These are phyloP conservation scores for Zygosaccharomyces pseudorouxii DNA, from an alignment of 805 yeast species.

Conservation along the genomic window DNA sequence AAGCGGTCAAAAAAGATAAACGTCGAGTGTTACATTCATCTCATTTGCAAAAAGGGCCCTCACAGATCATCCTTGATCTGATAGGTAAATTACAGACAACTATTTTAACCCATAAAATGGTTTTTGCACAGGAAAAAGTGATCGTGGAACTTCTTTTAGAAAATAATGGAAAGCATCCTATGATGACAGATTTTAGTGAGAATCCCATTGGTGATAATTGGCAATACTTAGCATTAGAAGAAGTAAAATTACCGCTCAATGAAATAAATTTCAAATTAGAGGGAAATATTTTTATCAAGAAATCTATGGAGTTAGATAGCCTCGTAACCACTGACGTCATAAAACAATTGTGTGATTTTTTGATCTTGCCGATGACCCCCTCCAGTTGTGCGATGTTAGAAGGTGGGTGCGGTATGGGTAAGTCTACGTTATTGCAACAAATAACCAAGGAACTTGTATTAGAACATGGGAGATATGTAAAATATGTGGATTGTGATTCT, in stretches of 20 bases:
- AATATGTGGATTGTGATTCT: constrained; percentile 51
- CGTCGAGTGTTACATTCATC: not conserved
- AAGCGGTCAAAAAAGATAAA: constrained; percentile 1
- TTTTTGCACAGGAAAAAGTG: constrained; percentile 9
- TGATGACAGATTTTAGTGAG: constrained; percentile 3
- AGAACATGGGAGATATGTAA: constrained; percentile 39
- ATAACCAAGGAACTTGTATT: constrained; percentile 38
- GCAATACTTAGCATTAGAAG: constrained; percentile 3
- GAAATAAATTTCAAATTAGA: not conserved
- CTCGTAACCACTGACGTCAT: constrained; percentile 2
- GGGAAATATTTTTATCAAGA: not conserved
- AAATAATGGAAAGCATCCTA: constrained; percentile 12
- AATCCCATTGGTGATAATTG: constrained; percentile 4
- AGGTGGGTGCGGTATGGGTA: constrained; percentile 83
- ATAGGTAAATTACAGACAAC: constrained; percentile 6
- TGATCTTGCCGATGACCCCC: constrained; percentile 20
- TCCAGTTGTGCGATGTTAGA: constrained; percentile 52
- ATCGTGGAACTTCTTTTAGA: constrained; percentile 16
- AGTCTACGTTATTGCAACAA: constrained; percentile 50
- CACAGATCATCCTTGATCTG: constrained; percentile 7
- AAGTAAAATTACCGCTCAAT: constrained; percentile 3
- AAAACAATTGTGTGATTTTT: constrained; percentile 5
- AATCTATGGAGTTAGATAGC: not conserved
- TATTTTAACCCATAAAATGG: constrained; percentile 18
- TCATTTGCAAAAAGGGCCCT: not conserved